Conservation (phyloP, 306 rosid species). For the Malus sieversii region DNA sequence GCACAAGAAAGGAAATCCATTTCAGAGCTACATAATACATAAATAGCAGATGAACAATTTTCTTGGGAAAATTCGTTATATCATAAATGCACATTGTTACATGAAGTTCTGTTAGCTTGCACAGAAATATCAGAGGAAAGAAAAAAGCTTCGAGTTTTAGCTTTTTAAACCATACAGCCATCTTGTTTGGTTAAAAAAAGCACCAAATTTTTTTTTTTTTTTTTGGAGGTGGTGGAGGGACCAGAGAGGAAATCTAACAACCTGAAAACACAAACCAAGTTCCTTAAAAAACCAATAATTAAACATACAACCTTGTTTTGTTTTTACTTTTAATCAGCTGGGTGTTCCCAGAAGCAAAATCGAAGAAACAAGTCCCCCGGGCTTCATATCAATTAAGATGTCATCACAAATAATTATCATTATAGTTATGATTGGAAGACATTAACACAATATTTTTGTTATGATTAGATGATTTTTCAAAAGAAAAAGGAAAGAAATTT, state of each 20-base stretch:
- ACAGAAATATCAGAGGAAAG: not conserved
- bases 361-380: not conserved
- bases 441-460: not conserved
- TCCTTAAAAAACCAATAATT: not conserved
- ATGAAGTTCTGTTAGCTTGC: not conserved
- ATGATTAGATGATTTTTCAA: not conserved
- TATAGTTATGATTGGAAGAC: not conserved
- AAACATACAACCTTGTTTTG: not conserved
- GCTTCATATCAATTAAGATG: not conserved
- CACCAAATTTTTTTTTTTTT: not conserved
- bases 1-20: constrained; percentile 1
- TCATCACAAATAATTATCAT: not conserved
- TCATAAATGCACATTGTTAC: not conserved
- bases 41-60: not conserved
- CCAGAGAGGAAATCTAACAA: not conserved
- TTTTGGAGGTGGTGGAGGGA: not conserved
- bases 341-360: not conserved
- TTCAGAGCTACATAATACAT: not conserved
- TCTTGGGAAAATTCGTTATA: not conserved
- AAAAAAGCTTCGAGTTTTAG: not conserved
- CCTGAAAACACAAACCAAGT: not conserved
- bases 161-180: not conserved
- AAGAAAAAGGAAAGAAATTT: not conserved
- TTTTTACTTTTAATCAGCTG: not conserved
- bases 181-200: not conserved